Conservation (phyloP, 495 filamentous ascomycete species). For the Gamarada debralockiae region DNA sequence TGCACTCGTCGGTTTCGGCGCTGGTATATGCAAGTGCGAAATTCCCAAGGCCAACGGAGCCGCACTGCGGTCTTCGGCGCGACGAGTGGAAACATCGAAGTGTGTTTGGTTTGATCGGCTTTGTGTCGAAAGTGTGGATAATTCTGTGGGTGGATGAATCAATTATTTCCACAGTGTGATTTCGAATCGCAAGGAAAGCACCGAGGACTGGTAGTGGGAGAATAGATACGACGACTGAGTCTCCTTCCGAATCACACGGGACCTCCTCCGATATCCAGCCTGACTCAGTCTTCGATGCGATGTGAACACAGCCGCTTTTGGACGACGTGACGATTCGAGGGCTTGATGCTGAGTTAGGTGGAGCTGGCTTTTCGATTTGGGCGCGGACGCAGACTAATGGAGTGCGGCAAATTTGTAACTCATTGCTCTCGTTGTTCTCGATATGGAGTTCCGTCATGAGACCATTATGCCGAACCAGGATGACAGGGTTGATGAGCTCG, state of each 20-base stretch:
- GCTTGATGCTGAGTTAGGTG: not conserved
- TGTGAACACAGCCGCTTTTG: slow-evolving; percentile 39
- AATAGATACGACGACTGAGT: slow-evolving; percentile 29
- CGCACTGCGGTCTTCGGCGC: slow-evolving; percentile 42
- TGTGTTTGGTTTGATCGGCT: slow-evolving; percentile 48
- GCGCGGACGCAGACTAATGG: slow-evolving; percentile 38
- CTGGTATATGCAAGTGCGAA: slow-evolving; percentile 52
- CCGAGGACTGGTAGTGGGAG: slow-evolving; percentile 38
- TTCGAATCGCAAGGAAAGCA: slow-evolving; percentile 45
- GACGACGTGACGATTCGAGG: slow-evolving; percentile 37
- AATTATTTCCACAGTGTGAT: slow-evolving; percentile 47
- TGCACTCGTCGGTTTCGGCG: slow-evolving; percentile 45
- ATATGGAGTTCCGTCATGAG: slow-evolving; percentile 46
- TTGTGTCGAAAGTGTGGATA: slow-evolving; percentile 53
- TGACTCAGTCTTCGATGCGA: slow-evolving; percentile 34
- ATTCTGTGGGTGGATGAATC: slow-evolving; percentile 44
- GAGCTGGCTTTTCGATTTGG: slow-evolving; percentile 33
- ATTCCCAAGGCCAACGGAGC: slow-evolving; percentile 43
- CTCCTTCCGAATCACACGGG: slow-evolving; percentile 25
- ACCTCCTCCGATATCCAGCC: slow-evolving; percentile 28
- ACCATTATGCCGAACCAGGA: slow-evolving; percentile 57
- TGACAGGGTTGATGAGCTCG: slow-evolving; percentile 35
- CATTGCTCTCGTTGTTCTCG: slow-evolving; percentile 26
- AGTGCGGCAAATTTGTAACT: slow-evolving; percentile 39
- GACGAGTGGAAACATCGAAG: slow-evolving; percentile 45